These are phyloP conservation scores for Coemansia sp. DNA, from an alignment of 192 early-diverging fungal genomes.

Conservation along the genomic window DNA sequence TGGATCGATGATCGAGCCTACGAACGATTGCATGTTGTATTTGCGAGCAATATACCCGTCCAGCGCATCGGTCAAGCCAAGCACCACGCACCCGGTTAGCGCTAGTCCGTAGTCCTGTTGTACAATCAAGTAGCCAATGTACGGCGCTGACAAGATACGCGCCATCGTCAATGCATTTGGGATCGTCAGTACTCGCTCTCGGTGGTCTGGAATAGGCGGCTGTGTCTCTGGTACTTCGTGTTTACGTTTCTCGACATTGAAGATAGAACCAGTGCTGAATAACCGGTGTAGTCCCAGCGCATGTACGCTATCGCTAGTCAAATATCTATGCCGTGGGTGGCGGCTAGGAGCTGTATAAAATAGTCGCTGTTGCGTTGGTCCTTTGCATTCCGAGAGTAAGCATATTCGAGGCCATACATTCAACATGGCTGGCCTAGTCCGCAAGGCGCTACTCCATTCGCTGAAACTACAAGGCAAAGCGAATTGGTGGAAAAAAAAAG, in stretches of 20 bases:
- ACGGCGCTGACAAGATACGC: conserved; percentile 77
- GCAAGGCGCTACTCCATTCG: neutral
- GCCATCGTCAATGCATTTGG: conserved; percentile 87
- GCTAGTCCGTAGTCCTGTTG: conserved; percentile 71
- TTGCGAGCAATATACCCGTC: conserved; percentile 89
- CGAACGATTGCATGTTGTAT: conserved; percentile 82
- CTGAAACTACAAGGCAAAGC: neutral
- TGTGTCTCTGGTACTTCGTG: neutral
- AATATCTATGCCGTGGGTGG: neutral
- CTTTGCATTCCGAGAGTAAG: neutral
- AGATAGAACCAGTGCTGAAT: neutral
- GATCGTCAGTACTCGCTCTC: conserved; percentile 87
- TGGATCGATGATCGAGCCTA: conserved; percentile 91
- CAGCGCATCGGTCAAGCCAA: conserved; percentile 83
- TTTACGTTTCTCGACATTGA: neutral
- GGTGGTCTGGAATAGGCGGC: conserved; percentile 12
- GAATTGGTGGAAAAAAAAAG: neutral
- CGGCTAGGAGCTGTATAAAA: neutral
- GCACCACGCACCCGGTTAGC: conserved; percentile 73
- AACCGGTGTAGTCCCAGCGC: neutral
- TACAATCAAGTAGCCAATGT: conserved; percentile 88
- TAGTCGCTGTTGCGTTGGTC: neutral
- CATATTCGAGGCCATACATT: neutral
- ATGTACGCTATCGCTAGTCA: neutral
- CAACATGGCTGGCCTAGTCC: neutral